A percentile compares a stretch with the other conserved stretches of the same genome.
These are phyloP conservation scores for Aureobasidium leucospermi DNA, from an alignment of 2,329 filamentous ascomycete genomes.

Conservation along the genomic window DNA sequence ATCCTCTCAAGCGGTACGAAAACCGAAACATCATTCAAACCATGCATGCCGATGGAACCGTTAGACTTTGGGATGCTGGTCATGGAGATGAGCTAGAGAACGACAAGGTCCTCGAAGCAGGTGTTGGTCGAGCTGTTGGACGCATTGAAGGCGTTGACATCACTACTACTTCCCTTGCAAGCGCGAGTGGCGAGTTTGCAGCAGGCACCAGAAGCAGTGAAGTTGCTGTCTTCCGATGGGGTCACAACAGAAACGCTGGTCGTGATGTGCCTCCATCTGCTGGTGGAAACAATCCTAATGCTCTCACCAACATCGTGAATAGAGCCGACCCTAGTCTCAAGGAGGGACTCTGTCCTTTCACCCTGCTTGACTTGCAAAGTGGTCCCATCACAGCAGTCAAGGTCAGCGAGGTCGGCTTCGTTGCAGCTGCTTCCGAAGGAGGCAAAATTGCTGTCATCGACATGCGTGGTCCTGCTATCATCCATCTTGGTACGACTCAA, in stretches of 20 bases:
- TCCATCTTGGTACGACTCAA: constrained; percentile 64
- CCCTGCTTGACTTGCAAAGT: constrained; percentile 75
- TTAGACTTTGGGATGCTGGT: constrained; percentile 89
- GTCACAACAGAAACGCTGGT: constrained; percentile 66
- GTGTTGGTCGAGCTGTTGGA: constrained; percentile 74
- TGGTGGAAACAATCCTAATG: constrained; percentile 40
- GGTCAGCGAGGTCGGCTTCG: constrained; percentile 88
- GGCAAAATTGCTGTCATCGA: constrained; percentile 79
- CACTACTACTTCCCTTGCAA: constrained; percentile 69
- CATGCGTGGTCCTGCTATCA: constrained; percentile 76
- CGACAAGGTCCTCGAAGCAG: constrained; percentile 69
- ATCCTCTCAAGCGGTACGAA: constrained; percentile 69
- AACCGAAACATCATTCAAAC: constrained; percentile 77
- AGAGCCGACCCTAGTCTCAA: constrained; percentile 66
- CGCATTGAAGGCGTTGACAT: constrained; percentile 72
- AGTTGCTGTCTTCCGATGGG: constrained; percentile 80
- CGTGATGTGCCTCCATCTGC: constrained; percentile 47
- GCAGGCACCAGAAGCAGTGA: constrained; percentile 80
- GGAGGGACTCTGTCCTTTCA: constrained; percentile 72
- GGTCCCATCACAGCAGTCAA: constrained; percentile 73
- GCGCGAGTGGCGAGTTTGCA: constrained; percentile 75
- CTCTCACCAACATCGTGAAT: constrained; percentile 64
- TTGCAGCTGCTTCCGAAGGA: constrained; percentile 76
- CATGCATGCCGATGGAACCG: constrained; percentile 81
- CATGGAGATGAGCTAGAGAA: constrained; percentile 94